These are phyloP conservation scores for Xerocomellus dryophilus DNA, from an alignment of 768 basidiomycete species.

Conservation along the genomic window DNA sequence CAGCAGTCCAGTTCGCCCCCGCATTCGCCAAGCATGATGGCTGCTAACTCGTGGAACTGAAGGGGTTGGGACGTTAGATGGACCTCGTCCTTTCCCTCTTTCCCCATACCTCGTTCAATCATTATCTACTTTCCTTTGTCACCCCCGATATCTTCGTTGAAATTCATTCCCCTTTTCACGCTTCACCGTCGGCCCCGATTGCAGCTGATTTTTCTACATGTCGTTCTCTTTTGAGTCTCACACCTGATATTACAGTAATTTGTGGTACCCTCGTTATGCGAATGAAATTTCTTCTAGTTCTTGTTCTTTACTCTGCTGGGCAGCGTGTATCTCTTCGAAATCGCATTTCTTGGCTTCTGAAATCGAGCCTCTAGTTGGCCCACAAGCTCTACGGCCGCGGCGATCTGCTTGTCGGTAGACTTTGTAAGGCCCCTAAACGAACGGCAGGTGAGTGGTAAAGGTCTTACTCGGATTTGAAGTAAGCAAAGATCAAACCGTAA, in stretches of 20 bases:
- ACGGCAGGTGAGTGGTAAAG: too few relatives aligned
- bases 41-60: slow-evolving; percentile 24
- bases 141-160: neutral
- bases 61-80: neutral
- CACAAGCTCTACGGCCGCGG: too few relatives aligned
- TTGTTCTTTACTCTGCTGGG: neutral
- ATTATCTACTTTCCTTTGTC: neutral
- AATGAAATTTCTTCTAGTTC: neutral
- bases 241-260: neutral
- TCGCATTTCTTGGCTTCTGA: too few relatives aligned
- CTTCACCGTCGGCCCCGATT: neutral
- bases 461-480: too few relatives aligned
- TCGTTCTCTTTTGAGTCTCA: neutral
- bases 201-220: neutral
- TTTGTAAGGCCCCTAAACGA: too few relatives aligned
- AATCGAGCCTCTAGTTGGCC: too few relatives aligned
- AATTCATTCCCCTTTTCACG: neutral
- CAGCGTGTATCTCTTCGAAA: too few relatives aligned
- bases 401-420: too few relatives aligned
- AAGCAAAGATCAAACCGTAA: too few relatives aligned
- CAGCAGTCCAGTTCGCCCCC: slow-evolving; percentile 53
- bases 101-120: neutral
- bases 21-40: slow-evolving; percentile 47
- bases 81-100: neutral
- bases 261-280: neutral